Percentiles rank a stretch among this genome's conserved stretches.
Conservation (phyloP, 192 early-diverging fungal genomes). For the Umbelopsis vinacea region DNA sequence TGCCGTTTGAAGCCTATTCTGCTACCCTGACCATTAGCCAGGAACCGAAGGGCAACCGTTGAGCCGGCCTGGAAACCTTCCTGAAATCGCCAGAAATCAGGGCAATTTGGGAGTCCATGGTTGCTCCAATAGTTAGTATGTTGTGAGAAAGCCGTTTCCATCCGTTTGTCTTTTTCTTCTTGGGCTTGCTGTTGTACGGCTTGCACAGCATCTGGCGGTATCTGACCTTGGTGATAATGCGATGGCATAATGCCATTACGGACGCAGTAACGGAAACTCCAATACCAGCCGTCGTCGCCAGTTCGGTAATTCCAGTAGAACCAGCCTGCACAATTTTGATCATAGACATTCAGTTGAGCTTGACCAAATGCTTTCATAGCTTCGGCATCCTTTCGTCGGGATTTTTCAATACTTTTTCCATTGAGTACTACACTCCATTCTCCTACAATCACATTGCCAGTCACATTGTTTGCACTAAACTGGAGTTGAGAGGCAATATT, state of each 20-base stretch:
- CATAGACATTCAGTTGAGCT: neutral
- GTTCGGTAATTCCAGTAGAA: conserved; percentile 34
- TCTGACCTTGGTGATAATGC: neutral
- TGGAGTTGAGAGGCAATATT: neutral
- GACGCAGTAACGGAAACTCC: conserved; percentile 28
- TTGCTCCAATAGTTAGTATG: conserved; percentile 9
- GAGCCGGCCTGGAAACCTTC: conserved; percentile 19
- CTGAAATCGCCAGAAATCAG: conserved; percentile 17
- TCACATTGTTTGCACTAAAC: conserved; percentile 1
- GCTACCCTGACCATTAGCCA: conserved; percentile 12
- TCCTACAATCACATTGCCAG: conserved; percentile 23
- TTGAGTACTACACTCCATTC: conserved; percentile 31
- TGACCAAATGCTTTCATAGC: conserved; percentile 21
- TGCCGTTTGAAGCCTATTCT: conserved; percentile 20
- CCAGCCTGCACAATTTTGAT: conserved; percentile 19
- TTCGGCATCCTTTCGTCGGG: neutral
- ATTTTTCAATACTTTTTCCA: conserved; percentile 5
- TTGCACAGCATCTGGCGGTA: neutral
- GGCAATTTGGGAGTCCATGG: neutral
- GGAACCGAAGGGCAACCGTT: conserved; percentile 4
- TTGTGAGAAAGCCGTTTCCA: neutral
- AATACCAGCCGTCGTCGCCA: conserved; percentile 25
- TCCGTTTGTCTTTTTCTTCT: neutral
- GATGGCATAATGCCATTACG: neutral
- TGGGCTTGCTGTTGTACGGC: neutral